Evolutionary conservation across 768 basidiomycete species (phyloP), one percentile per base, ranked within the genome.

Genomic region (Lactarius trivialis): DNA sequence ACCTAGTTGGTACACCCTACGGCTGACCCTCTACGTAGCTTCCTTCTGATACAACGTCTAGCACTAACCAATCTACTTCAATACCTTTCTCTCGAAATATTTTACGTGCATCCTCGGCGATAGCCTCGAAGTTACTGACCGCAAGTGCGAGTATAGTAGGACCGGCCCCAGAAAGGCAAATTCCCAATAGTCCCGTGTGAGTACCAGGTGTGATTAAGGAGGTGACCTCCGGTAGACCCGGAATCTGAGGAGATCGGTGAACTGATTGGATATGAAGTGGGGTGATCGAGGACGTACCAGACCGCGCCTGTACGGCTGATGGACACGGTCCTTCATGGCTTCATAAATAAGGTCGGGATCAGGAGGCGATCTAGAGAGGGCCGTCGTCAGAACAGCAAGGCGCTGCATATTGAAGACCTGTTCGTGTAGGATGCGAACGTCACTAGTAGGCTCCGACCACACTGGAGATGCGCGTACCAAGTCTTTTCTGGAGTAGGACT

Each of bases 401-500:
- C 97, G 85, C 74, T 99, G 97, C 58, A 99, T 79, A 73, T 99
- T 99, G 79, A 98, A 99, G 15, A 99, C 88, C 97, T 99, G 69
- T 33, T 26, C n/a, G 7, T 4, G 60, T 58, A 14, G 14, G 21
- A 57, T 45, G 61, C 14, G 53, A 50, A 49, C 56, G 45, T 50
- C 28, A 60, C 37, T 50, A 19, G 37, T 32, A 1, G 7, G 30
- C 36, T 45, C 14, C 45, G 15, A 24, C 24, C 28, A 55, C 15
- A 53, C 34, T 15, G 17, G 11, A 15, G 50, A 7, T 4, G 32
- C 50, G 32, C 50, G 79, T 65, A 97, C 96, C 67, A 98, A 74
- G 74, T 99, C 96, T 71, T 91, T 92, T 60, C 94, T 81, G 34
- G 91, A 86, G 75, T 99, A 99, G 53, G 76, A 73, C 48, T 77